phyloP scores from a whole-genome alignment of 2,329 filamentous ascomycete genomes.

The Trichoderma brevicompactum region DNA sequence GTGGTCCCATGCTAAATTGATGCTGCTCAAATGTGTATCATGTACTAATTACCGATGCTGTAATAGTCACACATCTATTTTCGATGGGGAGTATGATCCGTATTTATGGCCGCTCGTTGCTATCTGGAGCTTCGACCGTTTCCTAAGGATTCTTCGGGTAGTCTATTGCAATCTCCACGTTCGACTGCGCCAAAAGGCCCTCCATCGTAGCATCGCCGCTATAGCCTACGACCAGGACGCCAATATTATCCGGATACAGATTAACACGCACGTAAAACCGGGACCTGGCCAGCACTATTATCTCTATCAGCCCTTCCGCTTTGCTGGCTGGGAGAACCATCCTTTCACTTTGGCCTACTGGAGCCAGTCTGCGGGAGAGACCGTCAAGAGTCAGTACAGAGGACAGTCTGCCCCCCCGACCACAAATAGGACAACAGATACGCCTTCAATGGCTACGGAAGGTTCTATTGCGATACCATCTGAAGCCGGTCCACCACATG shows the following conservation, averaged over 20 bases:
- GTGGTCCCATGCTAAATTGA: conserved; percentile 38
- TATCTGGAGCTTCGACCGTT: conserved; percentile 52
- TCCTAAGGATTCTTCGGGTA: conserved; percentile 47
- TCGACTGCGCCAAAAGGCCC: conserved; percentile 36
- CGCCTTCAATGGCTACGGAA: not conserved
- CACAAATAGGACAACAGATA: not conserved
- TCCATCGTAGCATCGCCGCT: conserved; percentile 38
- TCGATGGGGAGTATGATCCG: conserved; percentile 29
- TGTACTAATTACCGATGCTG: not conserved
- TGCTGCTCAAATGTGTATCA: not conserved
- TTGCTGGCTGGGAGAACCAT: conserved; percentile 48
- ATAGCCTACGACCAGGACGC: conserved; percentile 39
- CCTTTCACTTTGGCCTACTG: conserved; percentile 45
- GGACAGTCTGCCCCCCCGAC: not conserved
- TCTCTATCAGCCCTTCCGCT: conserved; percentile 41
- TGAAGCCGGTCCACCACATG: not conserved
- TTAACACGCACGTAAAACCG: conserved; percentile 37
- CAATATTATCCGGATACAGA: conserved; percentile 43
- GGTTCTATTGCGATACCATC: not conserved
- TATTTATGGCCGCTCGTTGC: conserved; percentile 46
- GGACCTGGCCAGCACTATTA: conserved; percentile 47
- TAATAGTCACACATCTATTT: conserved; percentile 28
- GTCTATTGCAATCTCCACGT: conserved; percentile 32
- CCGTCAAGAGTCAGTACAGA: not conserved
- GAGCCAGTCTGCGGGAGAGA: not conserved